These are phyloP conservation scores for Phaseolus lunatus DNA, from an alignment of 306 rosid species.

Conservation along the genomic window DNA sequence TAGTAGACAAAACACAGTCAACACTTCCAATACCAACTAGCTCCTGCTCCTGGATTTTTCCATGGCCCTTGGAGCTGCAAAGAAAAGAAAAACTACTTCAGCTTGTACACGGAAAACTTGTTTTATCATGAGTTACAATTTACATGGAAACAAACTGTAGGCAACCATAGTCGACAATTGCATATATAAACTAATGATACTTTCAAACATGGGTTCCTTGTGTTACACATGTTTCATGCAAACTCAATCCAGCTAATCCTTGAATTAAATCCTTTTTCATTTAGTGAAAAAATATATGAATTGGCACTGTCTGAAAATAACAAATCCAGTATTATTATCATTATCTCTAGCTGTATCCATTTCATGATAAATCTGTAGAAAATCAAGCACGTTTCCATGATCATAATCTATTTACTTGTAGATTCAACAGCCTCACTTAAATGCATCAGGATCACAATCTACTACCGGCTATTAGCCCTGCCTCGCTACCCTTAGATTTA, in stretches of 20 bases:
- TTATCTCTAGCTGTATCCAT: background rate
- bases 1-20: slow-evolving; percentile 43
- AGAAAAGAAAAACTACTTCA: slow-evolving; percentile 23
- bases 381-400: background rate
- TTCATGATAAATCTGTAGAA: slow-evolving; percentile 15
- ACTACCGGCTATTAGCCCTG: background rate
- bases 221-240: slow-evolving; percentile 15
- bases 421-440: slow-evolving; percentile 12
- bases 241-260: slow-evolving; percentile 2
- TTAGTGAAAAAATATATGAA: background rate
- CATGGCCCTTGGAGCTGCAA: slow-evolving; percentile 62
- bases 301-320: background rate
- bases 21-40: slow-evolving; percentile 42
- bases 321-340: background rate
- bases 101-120: slow-evolving; percentile 12
- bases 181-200: slow-evolving; percentile 18
- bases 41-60: slow-evolving; percentile 57
- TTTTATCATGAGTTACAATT: background rate
- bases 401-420: slow-evolving; percentile 4
- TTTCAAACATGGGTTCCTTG: background rate
- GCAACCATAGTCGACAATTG: background rate
- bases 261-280: background rate
- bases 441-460: slow-evolving; percentile 23
- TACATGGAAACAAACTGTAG: slow-evolving; percentile 15
- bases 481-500: background rate